Percentiles rank a stretch among this genome's conserved stretches.
Conservation (phyloP, 2,329 filamentous ascomycete genomes). For the Chaetoscypha palmicola region DNA sequence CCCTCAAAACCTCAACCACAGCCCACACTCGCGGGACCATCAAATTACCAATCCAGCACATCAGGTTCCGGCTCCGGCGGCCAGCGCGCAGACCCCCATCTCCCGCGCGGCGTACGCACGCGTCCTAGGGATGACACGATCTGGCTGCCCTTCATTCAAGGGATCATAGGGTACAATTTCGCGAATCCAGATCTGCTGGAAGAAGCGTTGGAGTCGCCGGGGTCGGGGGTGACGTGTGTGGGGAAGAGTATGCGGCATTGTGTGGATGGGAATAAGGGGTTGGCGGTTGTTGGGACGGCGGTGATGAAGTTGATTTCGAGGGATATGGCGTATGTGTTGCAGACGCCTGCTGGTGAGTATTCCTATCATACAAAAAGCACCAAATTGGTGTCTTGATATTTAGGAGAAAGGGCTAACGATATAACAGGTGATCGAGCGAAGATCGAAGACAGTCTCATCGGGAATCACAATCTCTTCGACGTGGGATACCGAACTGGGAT, state of each 20-base stretch:
- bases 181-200: conserved; percentile 17
- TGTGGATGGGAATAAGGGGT: conserved; percentile 15
- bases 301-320: conserved; percentile 15
- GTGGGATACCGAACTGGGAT: too few relatives aligned
- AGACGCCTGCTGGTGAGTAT: conserved; percentile 6
- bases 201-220: conserved; percentile 20
- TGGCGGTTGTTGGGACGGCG: conserved; percentile 16
- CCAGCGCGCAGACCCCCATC: too few relatives aligned
- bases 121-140: too few relatives aligned
- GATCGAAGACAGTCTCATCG: too few relatives aligned
- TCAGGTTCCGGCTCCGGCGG: too few relatives aligned
- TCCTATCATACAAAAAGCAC: too few relatives aligned
- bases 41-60: too few relatives aligned
- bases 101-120: too few relatives aligned
- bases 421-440: too few relatives aligned
- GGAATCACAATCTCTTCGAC: too few relatives aligned
- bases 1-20: too few relatives aligned
- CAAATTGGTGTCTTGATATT: background rate
- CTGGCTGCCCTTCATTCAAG: conserved; percentile 12
- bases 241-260: conserved; percentile 12
- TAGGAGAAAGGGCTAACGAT: background rate
- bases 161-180: conserved; percentile 15
- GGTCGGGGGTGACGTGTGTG: conserved; percentile 12
- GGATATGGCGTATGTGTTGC: conserved; percentile 18
- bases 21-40: too few relatives aligned